These are phyloP conservation scores for Leccinum griseonigrum DNA, from an alignment of 1,284 basidiomycete species.

Conservation along the genomic window DNA sequence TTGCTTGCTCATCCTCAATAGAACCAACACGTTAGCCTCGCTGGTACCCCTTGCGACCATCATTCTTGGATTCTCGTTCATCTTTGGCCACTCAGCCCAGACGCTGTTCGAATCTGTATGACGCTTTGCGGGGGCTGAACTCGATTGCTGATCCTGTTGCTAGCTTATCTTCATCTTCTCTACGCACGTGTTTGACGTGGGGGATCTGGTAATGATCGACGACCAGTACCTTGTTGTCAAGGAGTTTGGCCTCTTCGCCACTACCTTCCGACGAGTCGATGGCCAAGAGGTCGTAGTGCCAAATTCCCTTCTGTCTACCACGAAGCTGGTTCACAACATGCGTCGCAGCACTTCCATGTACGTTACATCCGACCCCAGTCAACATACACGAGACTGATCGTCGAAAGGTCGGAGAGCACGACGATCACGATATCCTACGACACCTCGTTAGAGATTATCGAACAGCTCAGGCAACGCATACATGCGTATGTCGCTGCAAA, in stretches of 20 bases:
- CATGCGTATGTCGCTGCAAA: slow-evolving; percentile 64
- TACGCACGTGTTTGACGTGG: slow-evolving; percentile 77
- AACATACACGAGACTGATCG: slow-evolving; percentile 14
- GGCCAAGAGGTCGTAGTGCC: slow-evolving; percentile 81
- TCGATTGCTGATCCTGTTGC: neutral
- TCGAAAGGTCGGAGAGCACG: slow-evolving; percentile 73
- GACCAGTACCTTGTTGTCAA: slow-evolving; percentile 46
- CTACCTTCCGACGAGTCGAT: slow-evolving; percentile 75
- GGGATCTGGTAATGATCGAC: slow-evolving; percentile 78
- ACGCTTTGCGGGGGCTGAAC: slow-evolving; percentile 5
- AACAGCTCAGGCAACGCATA: slow-evolving; percentile 61
- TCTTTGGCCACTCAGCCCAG: slow-evolving; percentile 82
- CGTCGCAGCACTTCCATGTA: slow-evolving; percentile 75
- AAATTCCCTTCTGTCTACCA: slow-evolving; percentile 69
- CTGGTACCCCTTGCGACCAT: slow-evolving; percentile 81
- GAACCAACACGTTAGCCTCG: slow-evolving; percentile 66
- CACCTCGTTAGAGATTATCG: slow-evolving; percentile 66
- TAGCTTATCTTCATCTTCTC: slow-evolving; percentile 83
- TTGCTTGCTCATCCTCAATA: slow-evolving; percentile 79
- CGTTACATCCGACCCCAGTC: slow-evolving; percentile 20
- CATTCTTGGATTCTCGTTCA: slow-evolving; percentile 77
- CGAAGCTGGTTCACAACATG: slow-evolving; percentile 78
- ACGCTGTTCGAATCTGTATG: slow-evolving; percentile 77
- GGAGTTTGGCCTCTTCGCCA: slow-evolving; percentile 82
- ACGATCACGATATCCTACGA: slow-evolving; percentile 61